Conservation (phyloP, 345 rosid species). For the Xanthoceras sorbifolium region DNA sequence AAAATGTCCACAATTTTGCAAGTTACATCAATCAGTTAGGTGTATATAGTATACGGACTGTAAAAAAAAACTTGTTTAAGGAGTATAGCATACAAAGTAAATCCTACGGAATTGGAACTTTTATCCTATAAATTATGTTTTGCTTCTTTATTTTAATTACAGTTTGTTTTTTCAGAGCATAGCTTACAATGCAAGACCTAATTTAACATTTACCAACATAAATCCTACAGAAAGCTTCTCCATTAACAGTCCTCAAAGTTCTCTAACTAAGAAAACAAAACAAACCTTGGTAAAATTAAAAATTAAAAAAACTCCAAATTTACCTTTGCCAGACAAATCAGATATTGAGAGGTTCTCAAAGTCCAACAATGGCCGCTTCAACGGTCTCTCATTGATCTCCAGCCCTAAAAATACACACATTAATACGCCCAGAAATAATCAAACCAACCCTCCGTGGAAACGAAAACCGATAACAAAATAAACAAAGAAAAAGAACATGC, state of each 20-base stretch:
- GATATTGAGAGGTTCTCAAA: slow-evolving; percentile 57
- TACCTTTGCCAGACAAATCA: slow-evolving; percentile 47
- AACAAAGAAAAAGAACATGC: too few relatives aligned
- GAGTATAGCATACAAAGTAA: neutral
- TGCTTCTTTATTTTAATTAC: neutral
- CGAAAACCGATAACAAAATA: neutral
- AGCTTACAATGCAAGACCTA: neutral
- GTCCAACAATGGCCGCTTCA: slow-evolving; percentile 57
- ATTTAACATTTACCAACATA: neutral
- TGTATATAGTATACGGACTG: too few relatives aligned
- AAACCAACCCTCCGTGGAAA: neutral
- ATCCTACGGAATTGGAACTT: too few relatives aligned
- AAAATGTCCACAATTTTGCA: neutral
- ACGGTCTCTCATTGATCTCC: slow-evolving; percentile 79
- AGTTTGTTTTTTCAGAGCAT: neutral
- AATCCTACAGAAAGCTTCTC: neutral
- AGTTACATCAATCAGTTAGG: neutral
- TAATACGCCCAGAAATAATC: neutral
- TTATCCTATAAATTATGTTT: neutral
- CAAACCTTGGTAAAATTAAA: neutral
- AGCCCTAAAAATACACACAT: slow-evolving; percentile 49
- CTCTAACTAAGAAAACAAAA: neutral
- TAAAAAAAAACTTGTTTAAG: too few relatives aligned
- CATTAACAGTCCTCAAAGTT: neutral
- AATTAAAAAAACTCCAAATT: neutral